Evolutionary conservation across 352 stramenopile genomes (phyloP).

Genomic region (Phytophthora capsici): DNA sequence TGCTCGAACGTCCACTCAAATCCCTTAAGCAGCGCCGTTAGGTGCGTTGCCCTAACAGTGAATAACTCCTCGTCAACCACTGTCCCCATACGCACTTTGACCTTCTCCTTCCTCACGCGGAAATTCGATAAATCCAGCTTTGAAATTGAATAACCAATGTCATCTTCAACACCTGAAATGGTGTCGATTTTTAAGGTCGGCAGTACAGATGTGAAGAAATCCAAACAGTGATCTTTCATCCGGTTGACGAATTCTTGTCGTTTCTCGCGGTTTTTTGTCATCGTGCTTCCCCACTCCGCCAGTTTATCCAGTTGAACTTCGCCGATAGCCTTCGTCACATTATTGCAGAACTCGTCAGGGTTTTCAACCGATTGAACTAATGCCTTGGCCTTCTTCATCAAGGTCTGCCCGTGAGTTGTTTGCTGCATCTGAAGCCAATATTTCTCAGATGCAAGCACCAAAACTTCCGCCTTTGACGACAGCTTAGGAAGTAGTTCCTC

Average conservation of each 20-base stretch:
- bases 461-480: slow-evolving; percentile 51
- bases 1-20: slow-evolving; percentile 90
- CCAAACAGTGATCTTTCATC: slow-evolving; percentile 85
- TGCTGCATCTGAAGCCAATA: slow-evolving; percentile 78
- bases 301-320: slow-evolving; percentile 78
- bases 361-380: slow-evolving; percentile 81
- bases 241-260: slow-evolving; percentile 80
- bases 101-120: slow-evolving; percentile 83
- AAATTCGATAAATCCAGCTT: slow-evolving; percentile 87
- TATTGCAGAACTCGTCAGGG: slow-evolving; percentile 71
- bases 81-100: slow-evolving; percentile 84
- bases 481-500: slow-evolving; percentile 72
- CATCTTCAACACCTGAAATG: slow-evolving; percentile 80
- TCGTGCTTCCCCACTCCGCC: slow-evolving; percentile 63
- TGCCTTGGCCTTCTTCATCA: slow-evolving; percentile 75
- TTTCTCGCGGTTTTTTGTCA: slow-evolving; percentile 70
- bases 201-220: slow-evolving; percentile 88
- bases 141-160: slow-evolving; percentile 79
- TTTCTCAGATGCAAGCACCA: slow-evolving; percentile 72
- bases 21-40: slow-evolving; percentile 80
- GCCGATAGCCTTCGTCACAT: slow-evolving; percentile 72
- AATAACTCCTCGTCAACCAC: slow-evolving; percentile 83
- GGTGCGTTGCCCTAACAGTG: slow-evolving; percentile 74
- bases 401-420: slow-evolving; percentile 64
- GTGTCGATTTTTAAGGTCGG: slow-evolving; percentile 86